Percentiles rank a stretch among this genome's conserved stretches.
Evolutionary conservation across 768 basidiomycete genomes (phyloP).

Genomic region (Suillus sp.): DNA sequence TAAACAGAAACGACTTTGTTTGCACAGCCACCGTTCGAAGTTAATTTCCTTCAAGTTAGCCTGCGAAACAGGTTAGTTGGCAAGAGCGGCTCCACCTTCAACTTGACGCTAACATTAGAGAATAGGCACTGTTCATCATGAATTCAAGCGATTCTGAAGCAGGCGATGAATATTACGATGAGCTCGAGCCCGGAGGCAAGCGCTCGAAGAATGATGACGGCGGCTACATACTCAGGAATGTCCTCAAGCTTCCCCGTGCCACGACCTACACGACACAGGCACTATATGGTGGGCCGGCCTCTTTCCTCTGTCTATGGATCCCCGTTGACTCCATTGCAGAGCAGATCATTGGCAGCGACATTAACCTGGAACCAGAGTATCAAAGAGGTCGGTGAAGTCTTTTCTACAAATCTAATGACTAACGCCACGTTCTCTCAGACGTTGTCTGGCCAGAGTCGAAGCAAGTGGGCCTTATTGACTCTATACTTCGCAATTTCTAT

Average conservation of each 20-base stretch:
- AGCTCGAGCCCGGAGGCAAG: constrained; percentile 10
- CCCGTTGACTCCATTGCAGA: constrained; percentile 41
- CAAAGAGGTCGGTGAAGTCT: constrained; percentile 58
- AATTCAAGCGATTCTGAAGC: constrained; percentile 27
- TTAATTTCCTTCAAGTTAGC: neutral
- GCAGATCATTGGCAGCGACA: constrained; percentile 62
- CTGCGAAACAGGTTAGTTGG: neutral
- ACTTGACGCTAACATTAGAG: neutral
- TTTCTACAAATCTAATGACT: neutral
- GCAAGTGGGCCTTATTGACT: constrained; percentile 76
- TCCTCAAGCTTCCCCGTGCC: constrained; percentile 55
- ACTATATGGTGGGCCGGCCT: constrained; percentile 49
- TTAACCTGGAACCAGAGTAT: constrained; percentile 76
- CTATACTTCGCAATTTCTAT: constrained; percentile 76
- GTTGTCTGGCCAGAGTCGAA: constrained; percentile 81
- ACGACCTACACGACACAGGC: constrained; percentile 68
- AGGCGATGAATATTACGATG: constrained; percentile 22
- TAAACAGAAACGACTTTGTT: constrained; percentile 2
- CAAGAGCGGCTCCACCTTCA: neutral
- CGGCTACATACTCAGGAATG: constrained; percentile 41
- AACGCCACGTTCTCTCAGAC: constrained; percentile 38
- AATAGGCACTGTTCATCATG: constrained; percentile 7
- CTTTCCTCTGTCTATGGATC: neutral
- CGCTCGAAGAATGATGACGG: constrained; percentile 11
- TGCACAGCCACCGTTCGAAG: constrained; percentile 1